Evolutionary conservation across 164 flowering plant genomes (phyloP), one percentile per base, ranked within the genome.

Genomic region (Dillenia suffruticosa): DNA sequence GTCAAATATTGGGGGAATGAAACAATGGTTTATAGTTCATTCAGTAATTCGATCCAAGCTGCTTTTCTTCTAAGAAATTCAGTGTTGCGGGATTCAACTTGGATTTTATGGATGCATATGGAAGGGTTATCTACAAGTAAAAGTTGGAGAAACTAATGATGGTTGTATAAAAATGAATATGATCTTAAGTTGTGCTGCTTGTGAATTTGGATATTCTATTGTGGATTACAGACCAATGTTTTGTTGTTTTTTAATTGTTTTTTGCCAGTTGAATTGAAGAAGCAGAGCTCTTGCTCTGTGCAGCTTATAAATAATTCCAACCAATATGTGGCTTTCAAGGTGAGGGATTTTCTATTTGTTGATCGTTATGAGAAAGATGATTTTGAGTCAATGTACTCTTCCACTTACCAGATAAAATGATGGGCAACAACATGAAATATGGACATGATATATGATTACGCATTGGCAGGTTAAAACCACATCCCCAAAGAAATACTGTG

Each of bases 291-390:
- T 9, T 88, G 96, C 71, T 58, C 81, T 16, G 74, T 92, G 54
- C 75, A 68, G 56, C 89, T 92, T 16, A 58, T 72, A 63, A 92
- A 88, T 70, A 76, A 72, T 40, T 78, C 89, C 8, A 64, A 77
- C 26, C 76, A 85, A 12, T 58, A 76, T 86, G 90, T 90, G 73
- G 98, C 96, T 60, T 92, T 83, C 77, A 92, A 92, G 96, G 98
- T 92, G 57, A 24, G 59, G 16, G n/a, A 51, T 32, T 13, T 17
- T 3, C 56, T 40, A 19, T 47, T 16, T 10, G 1, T 11, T 9
- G 17, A 12, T 26, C 46, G 15, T 43, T 16, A 13, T 56, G n/a
- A 54, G 12, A 26, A 14, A 9, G 10, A 32, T 16, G 26, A n/a
- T 47, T 44, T 32, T 32, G 40, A 32, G 40, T 32, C 40, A 32